phyloP scores from a whole-genome alignment of 495 filamentous ascomycete genomes.

The Tuber umbilicatum region DNA sequence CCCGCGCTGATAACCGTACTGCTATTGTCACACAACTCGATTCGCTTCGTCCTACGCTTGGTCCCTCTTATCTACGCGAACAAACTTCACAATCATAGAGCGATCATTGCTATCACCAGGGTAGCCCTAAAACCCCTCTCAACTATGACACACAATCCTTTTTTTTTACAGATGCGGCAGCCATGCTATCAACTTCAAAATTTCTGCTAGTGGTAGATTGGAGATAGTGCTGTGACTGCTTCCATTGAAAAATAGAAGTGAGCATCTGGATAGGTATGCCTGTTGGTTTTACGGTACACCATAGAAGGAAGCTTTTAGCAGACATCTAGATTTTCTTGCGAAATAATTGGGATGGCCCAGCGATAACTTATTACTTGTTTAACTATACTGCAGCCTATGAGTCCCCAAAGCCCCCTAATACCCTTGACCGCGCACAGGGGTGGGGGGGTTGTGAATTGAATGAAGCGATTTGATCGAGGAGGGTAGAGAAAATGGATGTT shows the following conservation, averaged over 20 bases:
- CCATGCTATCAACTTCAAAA: too few species aligned
- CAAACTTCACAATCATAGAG: not conserved
- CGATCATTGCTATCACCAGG: not conserved
- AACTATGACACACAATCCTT: not conserved
- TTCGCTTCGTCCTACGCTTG: not conserved
- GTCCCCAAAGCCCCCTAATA: not conserved
- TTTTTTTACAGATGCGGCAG: too few species aligned
- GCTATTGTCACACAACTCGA: not conserved
- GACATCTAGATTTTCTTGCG: not conserved
- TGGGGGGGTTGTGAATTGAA: not conserved
- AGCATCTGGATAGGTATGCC: not conserved
- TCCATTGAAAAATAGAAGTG: not conserved
- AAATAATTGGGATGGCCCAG: not conserved
- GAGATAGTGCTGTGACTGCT: not conserved
- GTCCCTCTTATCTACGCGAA: not conserved
- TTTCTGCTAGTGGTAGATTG: not conserved
- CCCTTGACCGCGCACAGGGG: not conserved
- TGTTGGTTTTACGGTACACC: too few species aligned
- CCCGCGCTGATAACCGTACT: not conserved
- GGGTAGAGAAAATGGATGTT: not conserved
- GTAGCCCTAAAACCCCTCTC: not conserved
- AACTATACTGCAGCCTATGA: not conserved
- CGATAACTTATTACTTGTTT: not conserved
- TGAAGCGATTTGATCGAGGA: not conserved
- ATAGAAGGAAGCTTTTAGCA: too few species aligned